Evolutionary conservation across 352 stramenopile species (phyloP), one percentile per base, ranked within the genome.

Genomic region (Paralagenidium karlingii): DNA sequence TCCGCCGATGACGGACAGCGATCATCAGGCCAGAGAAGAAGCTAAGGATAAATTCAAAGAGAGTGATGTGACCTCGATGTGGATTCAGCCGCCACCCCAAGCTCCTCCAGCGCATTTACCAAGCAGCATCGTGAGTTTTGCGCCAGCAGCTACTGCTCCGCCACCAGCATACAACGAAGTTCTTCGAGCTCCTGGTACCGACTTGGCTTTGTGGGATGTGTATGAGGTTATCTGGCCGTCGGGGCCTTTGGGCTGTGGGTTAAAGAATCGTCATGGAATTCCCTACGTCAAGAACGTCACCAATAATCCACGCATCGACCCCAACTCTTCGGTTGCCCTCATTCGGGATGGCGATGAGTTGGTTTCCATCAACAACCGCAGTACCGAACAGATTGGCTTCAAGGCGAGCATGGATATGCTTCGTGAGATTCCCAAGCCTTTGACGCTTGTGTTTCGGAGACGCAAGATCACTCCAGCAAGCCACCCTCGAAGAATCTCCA

Each of bases 171-270:
- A 16, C 8, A 33, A 10, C 1, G 8, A 34, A 2, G n/a, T n/a
- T n/a, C n/a, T n/a, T n/a, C n/a, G n/a, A n/a, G n/a, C n/a, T n/a
- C n/a, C n/a, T n/a, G n/a, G n/a, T n/a, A n/a, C n/a, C n/a, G n/a
- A n/a, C n/a, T n/a, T n/a, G n/a, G n/a, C n/a, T n/a, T n/a, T n/a
- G n/a, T n/a, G n/a, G n/a, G 47, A 70, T 0, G 70, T 85, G 48
- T 88, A 82, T 49, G 75, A 88, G 28, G 75, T 88, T 0, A 61
- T 82, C 30, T 88, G 75, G 75, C 63, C 59, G 39, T 59, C 78
- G 53, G 75, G 75, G 1, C 60, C 75, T 16, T 51, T 88, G 5
- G 75, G 75, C 3, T 88, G 75, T 32, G 71, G 75, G 12, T 43
- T 88, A 5, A 85, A 85, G 53, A 67, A 85, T 45, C 57, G 68